These are phyloP conservation scores for Vanderwaltozyma yarrowii DNA, from an alignment of 805 yeast genomes.

Conservation along the genomic window DNA sequence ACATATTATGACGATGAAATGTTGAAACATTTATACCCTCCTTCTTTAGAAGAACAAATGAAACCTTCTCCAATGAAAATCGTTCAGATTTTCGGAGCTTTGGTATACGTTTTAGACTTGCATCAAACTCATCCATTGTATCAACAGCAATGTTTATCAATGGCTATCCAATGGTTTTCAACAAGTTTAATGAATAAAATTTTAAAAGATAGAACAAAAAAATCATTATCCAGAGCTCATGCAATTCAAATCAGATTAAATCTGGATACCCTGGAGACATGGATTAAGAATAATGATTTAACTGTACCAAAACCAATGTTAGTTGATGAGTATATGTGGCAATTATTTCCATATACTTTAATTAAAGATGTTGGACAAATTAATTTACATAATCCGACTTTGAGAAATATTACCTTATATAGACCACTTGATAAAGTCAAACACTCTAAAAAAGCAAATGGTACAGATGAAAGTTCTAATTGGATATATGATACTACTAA, in stretches of 20 bases:
- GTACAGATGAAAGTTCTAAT: slow-evolving; percentile 3
- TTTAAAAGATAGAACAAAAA: slow-evolving; percentile 47
- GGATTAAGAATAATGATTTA: slow-evolving; percentile 54
- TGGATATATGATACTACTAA: slow-evolving; percentile 24
- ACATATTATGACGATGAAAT: slow-evolving; percentile 56
- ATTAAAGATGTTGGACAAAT: slow-evolving; percentile 24
- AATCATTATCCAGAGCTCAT: slow-evolving; percentile 64
- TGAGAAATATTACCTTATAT: slow-evolving; percentile 21
- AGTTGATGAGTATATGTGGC: slow-evolving; percentile 31
- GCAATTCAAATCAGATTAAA: slow-evolving; percentile 89
- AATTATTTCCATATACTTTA: slow-evolving; percentile 30
- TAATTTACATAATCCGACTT: slow-evolving; percentile 11
- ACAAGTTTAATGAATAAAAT: slow-evolving; percentile 64
- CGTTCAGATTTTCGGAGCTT: slow-evolving; percentile 80
- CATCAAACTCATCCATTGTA: slow-evolving; percentile 72
- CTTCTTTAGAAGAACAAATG: slow-evolving; percentile 66
- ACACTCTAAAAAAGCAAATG: neutral
- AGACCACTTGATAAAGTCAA: slow-evolving; percentile 10
- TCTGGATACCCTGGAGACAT: slow-evolving; percentile 79
- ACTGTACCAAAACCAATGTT: slow-evolving; percentile 25
- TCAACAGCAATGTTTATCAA: slow-evolving; percentile 68
- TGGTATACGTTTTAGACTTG: slow-evolving; percentile 72
- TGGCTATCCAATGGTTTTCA: slow-evolving; percentile 70
- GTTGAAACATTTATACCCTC: slow-evolving; percentile 70
- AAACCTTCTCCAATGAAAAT: slow-evolving; percentile 83